These are phyloP conservation scores for Aspergillaceae sp. DNA, from an alignment of 2,329 filamentous ascomycete species.

Conservation along the genomic window DNA sequence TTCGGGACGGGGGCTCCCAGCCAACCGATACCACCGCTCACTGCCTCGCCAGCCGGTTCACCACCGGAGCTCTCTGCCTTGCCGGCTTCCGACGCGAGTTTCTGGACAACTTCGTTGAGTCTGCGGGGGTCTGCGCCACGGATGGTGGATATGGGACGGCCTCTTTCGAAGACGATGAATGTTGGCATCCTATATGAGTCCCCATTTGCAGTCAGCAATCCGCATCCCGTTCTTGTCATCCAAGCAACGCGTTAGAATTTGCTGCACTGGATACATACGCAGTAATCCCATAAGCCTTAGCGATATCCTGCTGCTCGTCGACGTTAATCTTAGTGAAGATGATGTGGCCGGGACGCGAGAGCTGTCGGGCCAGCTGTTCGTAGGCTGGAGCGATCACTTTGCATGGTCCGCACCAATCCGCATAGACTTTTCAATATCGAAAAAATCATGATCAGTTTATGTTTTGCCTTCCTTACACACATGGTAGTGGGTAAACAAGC, in stretches of 20 bases:
- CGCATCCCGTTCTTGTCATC: neutral
- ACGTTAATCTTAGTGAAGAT: constrained; percentile 84
- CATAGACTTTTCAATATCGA: constrained; percentile 57
- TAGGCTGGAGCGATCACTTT: constrained; percentile 75
- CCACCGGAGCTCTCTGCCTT: constrained; percentile 36
- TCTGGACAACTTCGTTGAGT: constrained; percentile 62
- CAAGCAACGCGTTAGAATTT: too few relatives aligned
- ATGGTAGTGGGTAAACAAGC: neutral
- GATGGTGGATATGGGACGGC: constrained; percentile 58
- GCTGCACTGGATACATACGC: constrained; percentile 38
- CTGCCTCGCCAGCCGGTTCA: constrained; percentile 24
- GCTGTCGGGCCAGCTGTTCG: constrained; percentile 61
- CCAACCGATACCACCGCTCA: constrained; percentile 51
- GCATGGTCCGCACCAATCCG: constrained; percentile 79
- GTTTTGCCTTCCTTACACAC: too few relatives aligned
- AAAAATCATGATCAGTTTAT: too few relatives aligned
- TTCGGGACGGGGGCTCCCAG: constrained; percentile 64
- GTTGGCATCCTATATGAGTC: constrained; percentile 59
- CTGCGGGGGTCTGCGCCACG: constrained; percentile 64
- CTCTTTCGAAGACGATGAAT: constrained; percentile 80
- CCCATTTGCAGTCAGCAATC: constrained; percentile 2
- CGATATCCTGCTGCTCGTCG: constrained; percentile 66
- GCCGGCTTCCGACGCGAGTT: constrained; percentile 57
- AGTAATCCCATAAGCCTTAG: constrained; percentile 62
- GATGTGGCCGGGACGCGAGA: constrained; percentile 63